A percentile compares a stretch with the other conserved stretches of the same genome.
These are phyloP conservation scores for Myochromella boudieri DNA, from an alignment of 768 basidiomycete species.

Conservation along the genomic window DNA sequence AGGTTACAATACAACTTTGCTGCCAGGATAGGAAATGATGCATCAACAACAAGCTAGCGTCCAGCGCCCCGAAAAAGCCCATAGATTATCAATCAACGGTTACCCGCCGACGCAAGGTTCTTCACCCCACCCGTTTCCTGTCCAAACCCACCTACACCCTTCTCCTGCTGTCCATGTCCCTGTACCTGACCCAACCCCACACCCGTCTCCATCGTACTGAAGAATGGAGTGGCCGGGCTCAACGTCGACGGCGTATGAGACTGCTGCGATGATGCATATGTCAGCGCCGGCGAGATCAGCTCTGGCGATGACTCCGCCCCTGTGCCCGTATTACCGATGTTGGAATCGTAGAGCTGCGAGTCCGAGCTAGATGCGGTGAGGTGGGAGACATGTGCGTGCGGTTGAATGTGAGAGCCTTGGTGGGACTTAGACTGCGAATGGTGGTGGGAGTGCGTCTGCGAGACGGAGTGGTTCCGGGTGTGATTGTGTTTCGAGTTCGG, in stretches of 20 bases:
- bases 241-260: slow-evolving; percentile 62
- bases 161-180: neutral
- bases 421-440: neutral
- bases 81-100: too few relatives aligned
- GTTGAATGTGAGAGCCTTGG: neutral
- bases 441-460: slow-evolving; percentile 3
- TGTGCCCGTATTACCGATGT: neutral
- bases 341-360: neutral
- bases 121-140: too few relatives aligned
- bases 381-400: neutral
- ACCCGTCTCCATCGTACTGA: slow-evolving; percentile 47
- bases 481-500: slow-evolving; percentile 14
- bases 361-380: neutral
- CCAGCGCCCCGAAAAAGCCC: too few relatives aligned
- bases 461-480: slow-evolving; percentile 1
- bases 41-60: too few relatives aligned
- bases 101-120: too few relatives aligned
- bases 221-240: slow-evolving; percentile 73
- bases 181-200: neutral
- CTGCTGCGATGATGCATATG: slow-evolving; percentile 58
- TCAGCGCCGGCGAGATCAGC: slow-evolving; percentile 66
- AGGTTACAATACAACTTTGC: too few relatives aligned
- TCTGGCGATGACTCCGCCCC: slow-evolving; percentile 40
- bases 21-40: too few relatives aligned
- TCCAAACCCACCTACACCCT: too few relatives aligned